Base-by-base conservation (phyloP, 352 stramenopile genomes). In the Phytopythium litorale region DNA sequence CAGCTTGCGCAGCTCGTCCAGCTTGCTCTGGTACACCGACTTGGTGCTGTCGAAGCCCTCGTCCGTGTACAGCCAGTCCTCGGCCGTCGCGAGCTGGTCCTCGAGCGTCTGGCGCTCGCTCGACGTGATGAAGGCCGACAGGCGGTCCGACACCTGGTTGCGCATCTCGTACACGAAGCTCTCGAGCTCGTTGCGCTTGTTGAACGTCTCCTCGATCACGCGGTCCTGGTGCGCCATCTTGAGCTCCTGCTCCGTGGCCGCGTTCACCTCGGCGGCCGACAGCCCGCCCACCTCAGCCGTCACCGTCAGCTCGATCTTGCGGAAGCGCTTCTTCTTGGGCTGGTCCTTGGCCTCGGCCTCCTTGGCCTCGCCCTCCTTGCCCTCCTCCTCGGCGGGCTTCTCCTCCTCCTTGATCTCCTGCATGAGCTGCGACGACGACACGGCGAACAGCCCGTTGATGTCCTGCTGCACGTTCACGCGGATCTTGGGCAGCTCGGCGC, bases 111-210 rank as follows among this genome's bases (percentile, higher is more conserved):
- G 64, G 71, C 93, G 94, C 76, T 99, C 97, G 50, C 82, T 74
- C n/a, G 90, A 68, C 25, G 94, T 96, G 58, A 94, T 91, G 72
- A 96, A 98, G 25, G 78, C 75, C 25, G 82, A 72, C 35, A 97
- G 81, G 60, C 81, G 79, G 63, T 92, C 87, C 65, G 76, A 76
- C 60, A 98, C 72, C 64, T 98, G 97, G 84, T 99, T 98, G 56
- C 98, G 92, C 96, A 99, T 99, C 71, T 97, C 89, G 81, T 99
- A 99, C 71, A 99, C 97, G 75, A 99, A 99, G 46, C 90, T 98
- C 75, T 99, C 98, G 33, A 99, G 84, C 72, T 99, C 97, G 76
- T 99, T 99, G 65, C 97, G 87, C 81, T 98, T 99, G 83, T 99
- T 98, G 58, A 96, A 88, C 28, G 97, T 99, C 77, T 99, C 97